Evolutionary conservation across 179 eudicot genomes (phyloP).

Genomic region (Sideroxylon spinosum): DNA sequence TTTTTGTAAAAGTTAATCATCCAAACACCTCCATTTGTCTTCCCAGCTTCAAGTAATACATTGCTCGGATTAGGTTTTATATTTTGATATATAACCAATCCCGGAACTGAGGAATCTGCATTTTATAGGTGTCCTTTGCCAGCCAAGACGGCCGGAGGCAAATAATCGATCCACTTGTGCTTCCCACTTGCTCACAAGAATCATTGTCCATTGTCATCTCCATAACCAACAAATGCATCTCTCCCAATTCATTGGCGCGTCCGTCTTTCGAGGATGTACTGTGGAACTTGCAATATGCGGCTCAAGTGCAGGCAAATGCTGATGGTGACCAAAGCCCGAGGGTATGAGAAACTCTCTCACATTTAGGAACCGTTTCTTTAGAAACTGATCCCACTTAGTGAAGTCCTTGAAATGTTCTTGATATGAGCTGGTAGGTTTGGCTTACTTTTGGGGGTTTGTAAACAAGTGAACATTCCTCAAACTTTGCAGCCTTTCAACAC

Average conservation of each 20-base stretch:
- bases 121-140: conserved; percentile 41
- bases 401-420: neutral
- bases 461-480: neutral
- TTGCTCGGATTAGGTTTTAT: neutral
- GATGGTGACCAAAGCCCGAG: conserved; percentile 37
- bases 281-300: conserved; percentile 79
- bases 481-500: neutral
- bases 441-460: neutral
- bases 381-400: neutral
- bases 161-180: conserved; percentile 50
- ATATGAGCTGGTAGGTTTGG: neutral
- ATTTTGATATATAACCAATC: neutral
- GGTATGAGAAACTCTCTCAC: conserved; percentile 26
- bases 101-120: neutral
- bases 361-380: conserved; percentile 11
- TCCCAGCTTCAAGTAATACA: neutral
- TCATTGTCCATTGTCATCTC: conserved; percentile 49
- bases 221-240: conserved; percentile 52
- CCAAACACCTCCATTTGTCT: too few species aligned
- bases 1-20: too few species aligned
- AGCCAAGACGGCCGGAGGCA: conserved; percentile 42
- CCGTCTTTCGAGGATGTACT: conserved; percentile 75
- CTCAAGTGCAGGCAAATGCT: conserved; percentile 55
- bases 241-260: conserved; percentile 47
- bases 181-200: conserved; percentile 50